Base-by-base conservation (phyloP, 257 asterid genomes). In the Voacanga thouarsii region DNA sequence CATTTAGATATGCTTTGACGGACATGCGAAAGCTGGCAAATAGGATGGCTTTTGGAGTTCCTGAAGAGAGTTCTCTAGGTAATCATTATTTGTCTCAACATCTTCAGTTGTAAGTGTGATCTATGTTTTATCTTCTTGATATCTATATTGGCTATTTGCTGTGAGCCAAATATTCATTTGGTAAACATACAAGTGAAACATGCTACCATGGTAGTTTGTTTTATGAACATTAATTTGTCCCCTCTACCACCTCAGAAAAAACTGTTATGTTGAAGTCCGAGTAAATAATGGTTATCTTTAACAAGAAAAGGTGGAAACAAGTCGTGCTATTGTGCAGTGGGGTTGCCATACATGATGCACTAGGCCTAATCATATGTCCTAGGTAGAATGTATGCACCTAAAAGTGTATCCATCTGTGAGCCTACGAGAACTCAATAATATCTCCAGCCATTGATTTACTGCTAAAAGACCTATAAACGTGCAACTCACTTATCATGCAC, bases 21-120 rank as follows among this genome's bases (percentile, higher is more conserved):
- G 99, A 95, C 83, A 93, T 95, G 99, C 86, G 97, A 83, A 95
- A 95, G 89, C 91, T 91, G 79, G 97, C 96, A 33, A 95, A 95
- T 77, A 90, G 99, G 85, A 95, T 95, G 99, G 93, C 89, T 84
- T 95, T 95, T 78, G 97, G 98, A 70, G 77, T 93, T 64, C 99
- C 96, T 51, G 99, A 95, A 86, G 99, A 95, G 91, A 95, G 99
- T 85, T 95, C 99, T 63, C 86, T 93, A 84, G 99, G 99, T 94
- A 89, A 71, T 80, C 39, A 21, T 30, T 18, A 15, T 78, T 19
- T 12, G 28, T n/a, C 30, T 28, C 47, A 41, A 4, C 28, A 33
- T 71, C 44, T 67, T 67, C 39, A 19, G 24, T 24, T 6, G 21
- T 21, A 47, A 12, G 53, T 41, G 30, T 19, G 37, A 30, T 59